These are phyloP conservation scores for Mixia osmundae DNA, from an alignment of 1,284 basidiomycete genomes.

Conservation along the genomic window DNA sequence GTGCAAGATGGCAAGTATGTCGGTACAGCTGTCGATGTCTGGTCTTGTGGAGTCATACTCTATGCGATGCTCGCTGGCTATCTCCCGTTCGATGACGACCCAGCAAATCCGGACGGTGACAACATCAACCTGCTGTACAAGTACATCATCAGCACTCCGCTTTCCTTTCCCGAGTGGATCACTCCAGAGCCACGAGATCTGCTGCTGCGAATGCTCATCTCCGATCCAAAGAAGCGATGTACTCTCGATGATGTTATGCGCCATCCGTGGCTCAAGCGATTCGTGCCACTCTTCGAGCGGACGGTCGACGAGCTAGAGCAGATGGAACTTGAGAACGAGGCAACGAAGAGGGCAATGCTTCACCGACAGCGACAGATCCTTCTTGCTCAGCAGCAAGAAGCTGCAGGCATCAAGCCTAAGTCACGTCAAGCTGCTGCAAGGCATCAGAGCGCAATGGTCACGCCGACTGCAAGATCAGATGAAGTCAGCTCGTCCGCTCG, in stretches of 20 bases:
- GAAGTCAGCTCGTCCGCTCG: not conserved
- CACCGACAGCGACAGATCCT: constrained; percentile 6
- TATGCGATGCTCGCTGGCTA: constrained; percentile 99
- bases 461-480: constrained; percentile 21
- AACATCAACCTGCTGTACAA: constrained; percentile 99
- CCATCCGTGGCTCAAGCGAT: constrained; percentile 57
- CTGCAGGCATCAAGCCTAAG: not conserved
- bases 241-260: constrained; percentile 49
- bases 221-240: constrained; percentile 47
- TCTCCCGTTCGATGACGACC: constrained; percentile 98
- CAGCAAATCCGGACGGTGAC: constrained; percentile 92
- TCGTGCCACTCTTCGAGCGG: constrained; percentile 40
- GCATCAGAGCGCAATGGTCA: constrained; percentile 25
- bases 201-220: constrained; percentile 63
- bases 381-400: constrained; percentile 3
- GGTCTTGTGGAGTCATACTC: constrained; percentile 96
- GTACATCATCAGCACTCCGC: constrained; percentile 90
- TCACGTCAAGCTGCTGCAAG: constrained; percentile 5
- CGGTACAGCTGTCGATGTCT: constrained; percentile 96
- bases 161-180: constrained; percentile 85
- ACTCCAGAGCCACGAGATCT: constrained; percentile 50
- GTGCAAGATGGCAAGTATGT: constrained; percentile 93
- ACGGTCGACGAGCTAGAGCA: constrained; percentile 53
- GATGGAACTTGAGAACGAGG: constrained; percentile 31
- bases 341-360: constrained; percentile 7